Base-by-base conservation (phyloP, 2,329 filamentous ascomycete genomes). In the Basipetospora chlamydospora region DNA sequence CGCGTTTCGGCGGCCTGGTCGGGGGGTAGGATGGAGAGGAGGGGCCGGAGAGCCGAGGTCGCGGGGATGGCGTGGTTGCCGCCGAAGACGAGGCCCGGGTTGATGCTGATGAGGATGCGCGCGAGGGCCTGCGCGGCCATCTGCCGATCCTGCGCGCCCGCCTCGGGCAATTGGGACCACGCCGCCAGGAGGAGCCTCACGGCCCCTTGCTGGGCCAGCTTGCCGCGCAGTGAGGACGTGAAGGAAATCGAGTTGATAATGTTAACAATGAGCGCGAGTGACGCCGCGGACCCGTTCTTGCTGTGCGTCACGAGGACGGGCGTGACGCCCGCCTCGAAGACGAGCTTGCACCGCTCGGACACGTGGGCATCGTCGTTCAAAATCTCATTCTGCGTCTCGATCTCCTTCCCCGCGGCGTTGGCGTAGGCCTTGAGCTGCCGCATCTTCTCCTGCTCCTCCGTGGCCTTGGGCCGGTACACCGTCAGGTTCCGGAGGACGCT, bases 401-500 rank as follows among this genome's bases (percentile, higher is more conserved):
- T 21, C 9, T 30, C 26, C 42, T 73, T 71, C 49, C 84, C 86
- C 5, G 77, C 77, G 1, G 85, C 81, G 51, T 93, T 84, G 11
- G 90, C 90, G 49, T 96, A 98, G 2, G 86, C 84, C 61, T 93
- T 95, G 30, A 98, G 70, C 53, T 98, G 83, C 5, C 73, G 73
- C 61, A 98, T 84, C 50, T 83, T 85, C 60, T 88, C 90, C 49
- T 95, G 80, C 56, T 98, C 90, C 43, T 95, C 88, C 0, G 84
- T 79, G 28, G 87, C 65, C 6, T 65, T 64, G 6, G 86, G 86
- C 28, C 73, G 69, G 52, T 93, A 96, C 21, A 72, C 67, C 11
- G 85, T 93, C 35, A 98, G 62, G 50, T 96, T 95, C 38, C 75
- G 66, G 44, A 96, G 70, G 38, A 95, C 80, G 51, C 81, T 93